Base-by-base conservation (phyloP, 441 rosid genomes). In the Populus hybrid region DNA sequence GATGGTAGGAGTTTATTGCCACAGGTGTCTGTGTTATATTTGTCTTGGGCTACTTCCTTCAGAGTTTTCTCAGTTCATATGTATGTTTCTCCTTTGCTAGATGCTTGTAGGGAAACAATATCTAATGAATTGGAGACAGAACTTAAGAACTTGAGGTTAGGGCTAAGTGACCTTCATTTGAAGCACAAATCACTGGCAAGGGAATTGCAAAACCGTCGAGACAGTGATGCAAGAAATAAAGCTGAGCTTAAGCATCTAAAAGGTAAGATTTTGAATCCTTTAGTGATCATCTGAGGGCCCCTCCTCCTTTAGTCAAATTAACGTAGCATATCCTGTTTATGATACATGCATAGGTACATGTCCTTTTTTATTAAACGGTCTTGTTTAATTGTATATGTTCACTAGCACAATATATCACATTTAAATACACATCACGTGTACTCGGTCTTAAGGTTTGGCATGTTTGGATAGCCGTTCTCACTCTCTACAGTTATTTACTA, bases 141-240 rank as follows among this genome's bases (percentile, higher is more conserved):
- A 84, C 87, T 91, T 73, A 91, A 86, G 84, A 87, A 82, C 75
- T 83, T 91, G 85, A 90, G 99, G 84, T 80, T 71, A 77, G 85
- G 83, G 74, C 76, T 92, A 70, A 87, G 81, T 82, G 97, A 90
- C 80, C 91, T 87, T 83, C 93, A 90, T 83, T 80, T 87, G 85
- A 91, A 89, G 86, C 94, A 90, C 80, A 93, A 83, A 82, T 78
- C 88, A 67, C 77, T 92, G 81, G 87, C 88, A 26, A 80, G 83
- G 78, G 93, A 97, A 74, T 83, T 94, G 87, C 95, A 89, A 85
- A 85, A 78, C 67, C 82, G 65, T 75, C 88, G 81, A 73, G 97
- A 93, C 76, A 80, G 76, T 50, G 90, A 89, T 87, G 95, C 92
- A 10, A 93, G 86, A 84, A 88, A 85, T 82, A 91, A 88, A 85